These are phyloP conservation scores for Zizania palustris DNA, from an alignment of 202 grass and related monocot genomes.

Conservation along the genomic window DNA sequence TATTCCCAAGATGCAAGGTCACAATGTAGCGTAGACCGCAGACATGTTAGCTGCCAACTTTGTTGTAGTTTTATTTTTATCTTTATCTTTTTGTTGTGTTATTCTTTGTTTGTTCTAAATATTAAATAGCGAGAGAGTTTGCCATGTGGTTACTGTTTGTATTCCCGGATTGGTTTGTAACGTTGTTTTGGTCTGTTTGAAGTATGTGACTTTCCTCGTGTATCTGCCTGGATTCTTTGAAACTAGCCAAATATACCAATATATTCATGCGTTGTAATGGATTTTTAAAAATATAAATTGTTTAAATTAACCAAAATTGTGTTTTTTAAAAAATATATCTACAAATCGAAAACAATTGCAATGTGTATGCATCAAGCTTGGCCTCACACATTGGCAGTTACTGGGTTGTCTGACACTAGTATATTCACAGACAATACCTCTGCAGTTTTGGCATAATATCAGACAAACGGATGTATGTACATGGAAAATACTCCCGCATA, in stretches of 20 bases:
- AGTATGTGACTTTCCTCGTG: too few relatives aligned
- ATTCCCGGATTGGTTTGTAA: neutral
- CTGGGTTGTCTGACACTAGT: neutral
- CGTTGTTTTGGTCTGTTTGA: neutral
- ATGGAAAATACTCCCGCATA: neutral
- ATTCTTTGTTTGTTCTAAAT: slow-evolving; percentile 31
- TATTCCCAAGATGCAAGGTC: slow-evolving; percentile 21
- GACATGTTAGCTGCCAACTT: slow-evolving; percentile 11
- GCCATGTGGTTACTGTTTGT: neutral
- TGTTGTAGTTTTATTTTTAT: neutral
- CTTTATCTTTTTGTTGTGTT: neutral
- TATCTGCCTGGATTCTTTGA: too few relatives aligned
- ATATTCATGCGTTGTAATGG: too few relatives aligned
- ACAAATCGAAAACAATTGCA: too few relatives aligned
- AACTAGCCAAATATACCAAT: too few relatives aligned
- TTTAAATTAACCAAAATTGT: too few relatives aligned
- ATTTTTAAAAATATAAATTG: too few relatives aligned
- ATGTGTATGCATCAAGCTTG: too few relatives aligned
- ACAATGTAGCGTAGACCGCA: neutral
- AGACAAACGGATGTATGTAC: neutral
- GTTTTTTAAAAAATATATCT: too few relatives aligned
- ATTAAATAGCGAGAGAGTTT: neutral
- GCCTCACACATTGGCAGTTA: too few relatives aligned
- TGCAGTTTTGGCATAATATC: neutral
- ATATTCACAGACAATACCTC: slow-evolving; percentile 5